A percentile compares a stretch with the other conserved stretches of the same genome.
phyloP scores from a whole-genome alignment of 192 early-diverging fungal genomes.

The Coemansia sp. region DNA sequence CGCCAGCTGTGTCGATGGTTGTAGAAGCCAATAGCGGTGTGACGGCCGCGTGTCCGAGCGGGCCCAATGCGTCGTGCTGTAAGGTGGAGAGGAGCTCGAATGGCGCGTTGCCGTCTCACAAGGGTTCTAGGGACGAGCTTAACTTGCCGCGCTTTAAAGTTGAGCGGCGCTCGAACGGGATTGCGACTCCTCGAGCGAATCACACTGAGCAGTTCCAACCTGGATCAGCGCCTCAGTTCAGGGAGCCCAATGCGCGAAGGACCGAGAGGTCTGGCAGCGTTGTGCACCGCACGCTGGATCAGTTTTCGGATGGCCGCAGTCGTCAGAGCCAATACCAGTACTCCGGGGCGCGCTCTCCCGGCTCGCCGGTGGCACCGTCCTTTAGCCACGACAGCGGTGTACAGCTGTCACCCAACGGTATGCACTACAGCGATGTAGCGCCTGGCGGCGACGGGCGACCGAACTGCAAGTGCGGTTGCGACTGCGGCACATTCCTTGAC shows the following conservation, averaged over 20 bases:
- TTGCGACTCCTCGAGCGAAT: neutral
- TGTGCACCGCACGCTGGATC: neutral
- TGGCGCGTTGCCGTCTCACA: neutral
- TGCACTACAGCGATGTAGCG: neutral
- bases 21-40: neutral
- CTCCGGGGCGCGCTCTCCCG: neutral
- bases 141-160: neutral
- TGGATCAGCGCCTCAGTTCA: neutral
- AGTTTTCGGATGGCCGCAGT: neutral
- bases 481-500: slow-evolving; percentile 38
- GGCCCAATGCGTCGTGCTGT: slow-evolving; percentile 18
- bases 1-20: neutral
- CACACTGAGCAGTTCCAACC: neutral
- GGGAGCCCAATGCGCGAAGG: neutral
- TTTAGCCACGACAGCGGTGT: neutral
- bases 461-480: slow-evolving; percentile 49
- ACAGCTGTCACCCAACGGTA: neutral
- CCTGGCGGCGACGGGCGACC: slow-evolving; percentile 8
- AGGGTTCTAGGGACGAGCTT: neutral
- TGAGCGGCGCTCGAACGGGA: neutral
- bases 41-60: slow-evolving; percentile 1
- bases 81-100: neutral
- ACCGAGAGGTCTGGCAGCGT: neutral
- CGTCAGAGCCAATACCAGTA: neutral
- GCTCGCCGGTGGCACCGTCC: neutral